Evolutionary conservation across 805 yeast species (phyloP).

Genomic region (Candida ponderosae): DNA sequence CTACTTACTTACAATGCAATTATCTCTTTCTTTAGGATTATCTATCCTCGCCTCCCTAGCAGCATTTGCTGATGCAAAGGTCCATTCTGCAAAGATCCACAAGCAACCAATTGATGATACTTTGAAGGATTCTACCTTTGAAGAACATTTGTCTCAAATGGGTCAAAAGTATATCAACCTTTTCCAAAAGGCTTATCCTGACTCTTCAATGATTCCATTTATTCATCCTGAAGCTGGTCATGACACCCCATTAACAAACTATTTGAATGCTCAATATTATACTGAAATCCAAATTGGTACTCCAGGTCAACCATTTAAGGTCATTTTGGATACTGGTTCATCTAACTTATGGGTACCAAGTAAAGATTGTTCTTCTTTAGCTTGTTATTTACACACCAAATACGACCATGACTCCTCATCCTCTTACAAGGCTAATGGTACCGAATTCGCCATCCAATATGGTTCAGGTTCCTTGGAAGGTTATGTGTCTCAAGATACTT

Average conservation of each 20-base stretch:
- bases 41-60: conserved; percentile 5
- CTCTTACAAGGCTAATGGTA: conserved; percentile 80
- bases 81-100: conserved; percentile 48
- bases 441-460: conserved; percentile 77
- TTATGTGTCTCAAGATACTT: conserved; percentile 77
- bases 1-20: neutral
- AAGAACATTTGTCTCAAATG: conserved; percentile 47
- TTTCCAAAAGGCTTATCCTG: conserved; percentile 38
- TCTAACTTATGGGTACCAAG: conserved; percentile 97
- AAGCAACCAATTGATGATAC: conserved; percentile 52
- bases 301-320: conserved; percentile 91
- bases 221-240: conserved; percentile 36
- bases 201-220: conserved; percentile 21
- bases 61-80: conserved; percentile 38
- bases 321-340: conserved; percentile 92
- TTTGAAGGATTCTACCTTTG: conserved; percentile 40
- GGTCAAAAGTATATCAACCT: conserved; percentile 53
- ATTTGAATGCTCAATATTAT: conserved; percentile 92
- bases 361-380: conserved; percentile 80
- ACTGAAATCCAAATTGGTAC: conserved; percentile 89
- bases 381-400: conserved; percentile 90
- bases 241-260: conserved; percentile 84
- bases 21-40: neutral
- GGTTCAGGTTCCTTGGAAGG: conserved; percentile 95
- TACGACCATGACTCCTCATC: conserved; percentile 81